A percentile compares a stretch with the other conserved stretches of the same genome.
These are phyloP conservation scores for Colletotrichum sp. DNA, from an alignment of 2,329 filamentous ascomycete genomes.

Conservation along the genomic window DNA sequence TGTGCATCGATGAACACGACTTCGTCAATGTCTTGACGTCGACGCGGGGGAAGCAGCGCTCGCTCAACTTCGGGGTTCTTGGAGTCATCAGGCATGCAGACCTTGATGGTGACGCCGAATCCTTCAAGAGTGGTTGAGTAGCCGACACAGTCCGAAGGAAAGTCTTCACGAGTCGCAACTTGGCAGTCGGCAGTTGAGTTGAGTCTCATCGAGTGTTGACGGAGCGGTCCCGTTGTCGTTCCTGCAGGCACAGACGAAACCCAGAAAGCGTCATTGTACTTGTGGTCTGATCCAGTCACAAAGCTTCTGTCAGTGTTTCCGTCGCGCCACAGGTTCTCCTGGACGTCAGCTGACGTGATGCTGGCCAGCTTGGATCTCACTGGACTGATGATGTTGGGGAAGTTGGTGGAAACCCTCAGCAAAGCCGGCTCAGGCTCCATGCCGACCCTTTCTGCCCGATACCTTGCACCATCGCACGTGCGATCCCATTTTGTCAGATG, in stretches of 20 bases:
- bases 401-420: not conserved
- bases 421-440: constrained; percentile 10
- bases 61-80: not conserved
- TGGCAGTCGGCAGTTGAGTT: constrained; percentile 11
- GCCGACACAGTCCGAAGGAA: constrained; percentile 6
- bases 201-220: constrained; percentile 17
- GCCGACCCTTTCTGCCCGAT: not conserved
- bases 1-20: constrained; percentile 8
- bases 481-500: constrained; percentile 8
- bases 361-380: constrained; percentile 1
- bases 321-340: constrained; percentile 15
- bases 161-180: not conserved
- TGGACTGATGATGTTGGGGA: not conserved
- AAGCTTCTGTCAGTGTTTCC: constrained; percentile 10
- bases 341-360: constrained; percentile 11
- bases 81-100: constrained; percentile 3
- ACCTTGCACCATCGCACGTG: not conserved
- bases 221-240: constrained; percentile 9
- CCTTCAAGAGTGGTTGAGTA: constrained; percentile 6
- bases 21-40: constrained; percentile 12
- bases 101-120: constrained; percentile 7
- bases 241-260: constrained; percentile 12
- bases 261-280: constrained; percentile 15
- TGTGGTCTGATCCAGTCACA: not conserved
- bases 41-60: not conserved